Percentiles rank a stretch among this genome's conserved stretches.
phyloP scores from a whole-genome alignment of 2,329 filamentous ascomycete genomes.

The Colletotrichum chrysophilum region DNA sequence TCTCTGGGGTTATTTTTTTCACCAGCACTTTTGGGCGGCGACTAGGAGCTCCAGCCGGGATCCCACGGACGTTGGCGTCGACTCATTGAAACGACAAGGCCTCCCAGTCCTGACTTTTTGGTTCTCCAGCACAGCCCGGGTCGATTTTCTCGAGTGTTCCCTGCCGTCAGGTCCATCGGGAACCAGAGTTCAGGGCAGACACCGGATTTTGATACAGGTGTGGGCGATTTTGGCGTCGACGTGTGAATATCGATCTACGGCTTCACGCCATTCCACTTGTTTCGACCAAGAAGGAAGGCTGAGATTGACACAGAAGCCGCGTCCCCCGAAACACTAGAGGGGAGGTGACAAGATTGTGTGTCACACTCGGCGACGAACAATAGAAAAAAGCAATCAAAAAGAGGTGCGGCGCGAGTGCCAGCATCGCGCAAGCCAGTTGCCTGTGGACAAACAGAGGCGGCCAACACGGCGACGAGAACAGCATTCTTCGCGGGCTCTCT shows the following conservation, averaged over 20 bases:
- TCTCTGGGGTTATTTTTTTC: background rate
- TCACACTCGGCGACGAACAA: slow-evolving; percentile 3
- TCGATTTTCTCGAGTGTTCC: background rate
- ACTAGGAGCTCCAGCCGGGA: slow-evolving; percentile 14
- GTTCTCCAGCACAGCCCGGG: background rate
- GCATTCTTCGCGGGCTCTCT: background rate
- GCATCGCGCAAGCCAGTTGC: background rate
- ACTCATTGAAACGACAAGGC: slow-evolving; percentile 18
- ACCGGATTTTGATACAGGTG: slow-evolving; percentile 1
- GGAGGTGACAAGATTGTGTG: background rate
- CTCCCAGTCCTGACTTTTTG: background rate
- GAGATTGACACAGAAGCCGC: background rate
- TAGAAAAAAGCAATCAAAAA: slow-evolving; percentile 1
- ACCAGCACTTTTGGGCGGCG: background rate
- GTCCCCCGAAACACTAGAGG: background rate
- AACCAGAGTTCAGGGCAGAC: background rate
- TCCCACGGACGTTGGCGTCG: slow-evolving; percentile 15
- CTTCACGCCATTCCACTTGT: background rate
- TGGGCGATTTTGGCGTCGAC: slow-evolving; percentile 4
- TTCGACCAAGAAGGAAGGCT: slow-evolving; percentile 5
- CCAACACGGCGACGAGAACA: background rate
- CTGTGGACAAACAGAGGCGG: background rate
- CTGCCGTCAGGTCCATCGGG: background rate
- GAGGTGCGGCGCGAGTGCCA: background rate
- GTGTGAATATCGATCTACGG: background rate